Base-by-base conservation (phyloP, 495 filamentous ascomycete genomes). In the Penicillium tannophilum region DNA sequence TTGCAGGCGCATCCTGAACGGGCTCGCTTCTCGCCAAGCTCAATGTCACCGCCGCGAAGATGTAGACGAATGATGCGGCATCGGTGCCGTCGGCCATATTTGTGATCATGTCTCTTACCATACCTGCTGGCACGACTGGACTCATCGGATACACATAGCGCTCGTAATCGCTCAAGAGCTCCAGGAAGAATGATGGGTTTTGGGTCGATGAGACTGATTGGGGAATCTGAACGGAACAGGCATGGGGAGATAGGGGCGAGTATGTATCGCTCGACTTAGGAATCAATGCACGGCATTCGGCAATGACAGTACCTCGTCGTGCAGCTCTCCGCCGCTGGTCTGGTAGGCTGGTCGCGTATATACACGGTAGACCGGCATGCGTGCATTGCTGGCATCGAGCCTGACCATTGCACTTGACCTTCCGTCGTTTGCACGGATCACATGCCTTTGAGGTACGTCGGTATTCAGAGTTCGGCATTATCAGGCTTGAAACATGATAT, bases 371-470 rank as follows among this genome's bases (percentile, higher is more conserved):
- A 14, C 63, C 61, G 17, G 66, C 35, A 43, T 72, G 70, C 16
- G 65, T 61, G 53, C 70, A 71, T 41, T 72, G 70, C 61, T 72
- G 70, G 48, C 70, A 72, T 43, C 53, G 26, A 26, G 55, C 35
- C 33, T 65, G 63, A 47, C 65, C 67, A 67, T 93, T 90, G 73
- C 90, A 93, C 49, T 88, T 87, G 12, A 93, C 90, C 70, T 93
- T 94, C 57, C 90, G 81, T 14, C 85, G 83, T 4, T 90, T 84
- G 64, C 90, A 93, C 5, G 89, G 88, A 54, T 92, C 91, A 67
- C 90, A 92, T 17, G 65, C 67, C 56, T 49, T 59, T 3, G 55
- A 54, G 30, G 28, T 28, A 11, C 58, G 46, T 43, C 52, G 36
- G 0, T 23, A 2, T 2, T 49, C 46, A 31, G 46, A 30, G 16